Evolutionary conservation across 208 protist species (phyloP), one percentile per base, ranked within the genome.

Genomic region (Acanthamoeba castellanii): DNA sequence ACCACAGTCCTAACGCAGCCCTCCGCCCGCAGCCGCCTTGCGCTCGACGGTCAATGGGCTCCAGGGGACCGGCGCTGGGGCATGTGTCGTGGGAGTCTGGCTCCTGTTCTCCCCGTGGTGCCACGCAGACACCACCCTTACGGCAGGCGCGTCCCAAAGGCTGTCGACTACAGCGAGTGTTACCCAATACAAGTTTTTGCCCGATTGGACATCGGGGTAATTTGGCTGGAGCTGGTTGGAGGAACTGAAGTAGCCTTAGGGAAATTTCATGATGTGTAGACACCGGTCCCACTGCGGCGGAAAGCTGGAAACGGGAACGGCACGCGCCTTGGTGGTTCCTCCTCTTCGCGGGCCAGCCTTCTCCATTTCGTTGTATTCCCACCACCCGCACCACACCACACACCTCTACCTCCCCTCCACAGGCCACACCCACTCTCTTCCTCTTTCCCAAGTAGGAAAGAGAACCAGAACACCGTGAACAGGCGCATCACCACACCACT

Each of bases 321-420:
- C 68, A 76, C 68, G 68, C 16, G 59, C 59, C 59, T 66, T 66
- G 59, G 25, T 30, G 59, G 59, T n/a, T 66, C 59, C 22, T 76
- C 22, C 34, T 42, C 32, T 76, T 76, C 27, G 32, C 37, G 30
- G 20, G 68, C 5, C 14, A 76, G 68, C 68, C 68, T 76, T 76
- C 68, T 76, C 18, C 37, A 76, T 76, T 76, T 76, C 68, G 68
- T 76, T 76, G 68, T 76, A 45, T 76, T 76, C 68, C 34, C 68
- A 45, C 68, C 66, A 37, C n/a, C 66, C n/a, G n/a, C 66, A 72
- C 66, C 66, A 37, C 11, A 72, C 66, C 25, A 72, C n/a, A 72
- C 42, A 47, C 42, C 42, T 47, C 42, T 47, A 7, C 22, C 22
- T 11, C 30, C 2, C 25, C 59, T 66, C 59, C 59, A 1, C 55